These are phyloP conservation scores for Podospora didyma DNA, from an alignment of 495 filamentous ascomycete species.

Conservation along the genomic window DNA sequence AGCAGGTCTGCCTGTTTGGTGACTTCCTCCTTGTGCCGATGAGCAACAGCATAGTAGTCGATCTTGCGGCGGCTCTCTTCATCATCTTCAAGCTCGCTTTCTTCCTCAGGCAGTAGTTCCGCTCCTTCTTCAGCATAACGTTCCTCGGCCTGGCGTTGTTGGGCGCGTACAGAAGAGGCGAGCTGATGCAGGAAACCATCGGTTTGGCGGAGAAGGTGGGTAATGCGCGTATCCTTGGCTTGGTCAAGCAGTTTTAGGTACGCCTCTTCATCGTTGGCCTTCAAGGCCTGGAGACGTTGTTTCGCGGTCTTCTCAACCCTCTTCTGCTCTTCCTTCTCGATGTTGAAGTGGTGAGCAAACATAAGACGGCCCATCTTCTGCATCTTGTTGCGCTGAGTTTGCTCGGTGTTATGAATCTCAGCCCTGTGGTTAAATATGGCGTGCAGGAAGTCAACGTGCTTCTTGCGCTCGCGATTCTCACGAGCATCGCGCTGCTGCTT, in stretches of 20 bases:
- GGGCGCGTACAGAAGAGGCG: constrained; percentile 83
- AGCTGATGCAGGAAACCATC: constrained; percentile 96
- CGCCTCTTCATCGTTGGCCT: constrained; percentile 97
- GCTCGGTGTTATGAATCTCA: constrained; percentile 37
- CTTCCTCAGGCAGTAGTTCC: constrained; percentile 51
- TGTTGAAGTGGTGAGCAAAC: constrained; percentile 83
- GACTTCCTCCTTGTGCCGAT: constrained; percentile 90
- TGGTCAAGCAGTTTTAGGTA: constrained; percentile 96
- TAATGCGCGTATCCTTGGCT: constrained; percentile 98
- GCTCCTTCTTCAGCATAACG: constrained; percentile 67
- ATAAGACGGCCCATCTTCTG: constrained; percentile 86
- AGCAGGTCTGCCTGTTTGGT: constrained; percentile 76
- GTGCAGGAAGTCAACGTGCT: constrained; percentile 81
- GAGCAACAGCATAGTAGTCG: constrained; percentile 97
- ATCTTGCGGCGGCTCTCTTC: constrained; percentile 72
- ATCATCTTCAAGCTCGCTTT: constrained; percentile 59
- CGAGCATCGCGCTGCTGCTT: constrained; percentile 96
- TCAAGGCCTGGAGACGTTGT: constrained; percentile 97
- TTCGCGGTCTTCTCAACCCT: constrained; percentile 94
- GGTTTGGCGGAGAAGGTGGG: constrained; percentile 90
- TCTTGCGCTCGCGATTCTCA: constrained; percentile 91
- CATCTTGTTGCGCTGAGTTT: constrained; percentile 51
- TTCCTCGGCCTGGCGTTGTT: constrained; percentile 78
- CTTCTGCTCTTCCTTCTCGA: constrained; percentile 98
- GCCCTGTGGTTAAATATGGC: constrained; percentile 59